phyloP scores from a whole-genome alignment of 2,329 filamentous ascomycete species.

The Pseudopithomyces maydicus region DNA sequence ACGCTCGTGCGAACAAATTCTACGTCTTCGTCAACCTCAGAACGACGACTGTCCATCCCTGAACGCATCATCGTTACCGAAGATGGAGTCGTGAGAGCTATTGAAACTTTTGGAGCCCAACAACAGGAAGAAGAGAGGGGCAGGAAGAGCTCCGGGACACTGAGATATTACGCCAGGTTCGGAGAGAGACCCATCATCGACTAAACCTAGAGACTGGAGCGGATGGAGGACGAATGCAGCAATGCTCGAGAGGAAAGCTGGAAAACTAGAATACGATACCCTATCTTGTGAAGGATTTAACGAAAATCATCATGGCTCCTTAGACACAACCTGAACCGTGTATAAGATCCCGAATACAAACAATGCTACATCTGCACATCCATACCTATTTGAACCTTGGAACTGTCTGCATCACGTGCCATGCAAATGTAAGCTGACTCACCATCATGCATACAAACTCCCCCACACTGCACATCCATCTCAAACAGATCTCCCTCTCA shows the following conservation, averaged over 20 bases:
- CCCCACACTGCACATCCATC: background rate
- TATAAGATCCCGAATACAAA: background rate
- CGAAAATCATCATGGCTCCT: no score
- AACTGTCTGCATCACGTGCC: background rate
- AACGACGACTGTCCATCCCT: background rate
- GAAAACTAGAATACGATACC: background rate
- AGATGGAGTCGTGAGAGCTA: background rate
- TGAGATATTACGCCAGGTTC: constrained; percentile 1
- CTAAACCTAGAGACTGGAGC: background rate
- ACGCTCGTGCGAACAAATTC: background rate
- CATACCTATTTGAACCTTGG: no score
- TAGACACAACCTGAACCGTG: background rate
- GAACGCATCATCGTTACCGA: constrained; percentile 3
- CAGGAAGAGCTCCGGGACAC: background rate
- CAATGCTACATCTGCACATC: background rate
- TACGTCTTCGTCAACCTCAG: background rate
- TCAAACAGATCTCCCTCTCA: no score
- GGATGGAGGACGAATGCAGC: background rate
- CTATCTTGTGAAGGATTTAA: no score
- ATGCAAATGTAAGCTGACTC: background rate
- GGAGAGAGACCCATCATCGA: constrained; percentile 2
- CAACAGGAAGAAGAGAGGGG: background rate
- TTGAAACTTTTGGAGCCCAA: constrained; percentile 1
- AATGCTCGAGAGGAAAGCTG: background rate
- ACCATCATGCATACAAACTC: background rate